Base-by-base conservation (phyloP, 768 basidiomycete species). In the Termitomyces sp. region DNA sequence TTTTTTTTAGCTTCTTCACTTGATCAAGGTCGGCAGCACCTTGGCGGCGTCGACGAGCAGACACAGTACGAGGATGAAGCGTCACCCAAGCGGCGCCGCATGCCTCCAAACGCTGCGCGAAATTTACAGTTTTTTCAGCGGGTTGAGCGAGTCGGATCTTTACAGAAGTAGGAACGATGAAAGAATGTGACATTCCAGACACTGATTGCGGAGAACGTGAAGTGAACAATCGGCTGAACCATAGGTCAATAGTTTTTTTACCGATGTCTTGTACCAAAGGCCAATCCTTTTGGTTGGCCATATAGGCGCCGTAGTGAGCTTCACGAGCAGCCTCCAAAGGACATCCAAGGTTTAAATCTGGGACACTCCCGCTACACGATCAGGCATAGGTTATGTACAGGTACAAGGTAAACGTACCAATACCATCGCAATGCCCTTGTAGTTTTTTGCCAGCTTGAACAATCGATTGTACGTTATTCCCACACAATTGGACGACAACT, bases 291-390 rank as follows among this genome's bases (percentile, higher is more conserved):
- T 85, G 83, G 23, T 78, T 80, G 14, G 91, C 78, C n/a, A 93
- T 76, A 67, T 91, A 93, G 18, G 85, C 88, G 3, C 90, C 91
- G 65, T 80, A 88, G 64, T 87, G 89, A 10, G 78, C 83, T 43
- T 86, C 80, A 40, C 77, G 75, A 13, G 90, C 89, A 28, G 79
- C 76, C 55, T 86, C 82, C 64, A 89, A 89, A 26, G 91, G 91
- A 68, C 91, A 93, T 16, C 91, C 91, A 12, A 92, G 79, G 69
- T 93, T 93, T 55, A 92, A 68, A 74, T 92, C 91, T 93, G 59
- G 48, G 41, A 23, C 38, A 46, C 60, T 68, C 69, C 10, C 55
- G 50, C 23, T 49, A 51, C 52, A 54, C 20, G 36, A 46, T 65
- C 49, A 60, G 49, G 18, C 26, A 49, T 40, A 26, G 30, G 23